These are phyloP conservation scores for Paramarasmius palmivorus DNA, from an alignment of 1,284 basidiomycete species.

Conservation along the genomic window DNA sequence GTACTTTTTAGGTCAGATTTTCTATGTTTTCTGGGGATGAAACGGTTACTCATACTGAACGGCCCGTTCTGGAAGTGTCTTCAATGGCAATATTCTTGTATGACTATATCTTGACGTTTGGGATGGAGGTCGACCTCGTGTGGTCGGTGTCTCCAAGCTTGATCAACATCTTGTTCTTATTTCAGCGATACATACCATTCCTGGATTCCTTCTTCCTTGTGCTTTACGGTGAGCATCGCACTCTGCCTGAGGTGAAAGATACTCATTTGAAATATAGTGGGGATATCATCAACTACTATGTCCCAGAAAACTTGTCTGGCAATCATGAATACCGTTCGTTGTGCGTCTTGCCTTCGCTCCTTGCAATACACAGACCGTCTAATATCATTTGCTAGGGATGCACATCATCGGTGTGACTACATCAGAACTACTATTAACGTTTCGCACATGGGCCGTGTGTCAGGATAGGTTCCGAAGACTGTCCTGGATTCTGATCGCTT, in stretches of 20 bases:
- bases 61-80: background rate
- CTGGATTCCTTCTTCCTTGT: conserved; percentile 4
- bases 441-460: background rate
- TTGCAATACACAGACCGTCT: too few species aligned
- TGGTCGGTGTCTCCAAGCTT: background rate
- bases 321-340: background rate
- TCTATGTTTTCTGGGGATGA: too few species aligned
- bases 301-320: background rate
- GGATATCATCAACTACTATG: background rate
- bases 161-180: conserved; percentile 2
- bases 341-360: too few species aligned
- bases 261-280: too few species aligned
- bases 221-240: background rate
- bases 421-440: background rate
- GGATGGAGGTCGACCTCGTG: conserved; percentile 4
- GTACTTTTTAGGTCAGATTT: too few species aligned
- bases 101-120: conserved; percentile 9
- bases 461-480: background rate
- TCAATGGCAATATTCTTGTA: conserved; percentile 5
- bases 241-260: background rate
- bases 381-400: background rate
- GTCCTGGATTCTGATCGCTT: background rate
- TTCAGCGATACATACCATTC: conserved; percentile 11
- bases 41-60: too few species aligned
- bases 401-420: background rate